phyloP scores from a whole-genome alignment of 2,329 filamentous ascomycete species.

The Drechmeria coniospora region DNA sequence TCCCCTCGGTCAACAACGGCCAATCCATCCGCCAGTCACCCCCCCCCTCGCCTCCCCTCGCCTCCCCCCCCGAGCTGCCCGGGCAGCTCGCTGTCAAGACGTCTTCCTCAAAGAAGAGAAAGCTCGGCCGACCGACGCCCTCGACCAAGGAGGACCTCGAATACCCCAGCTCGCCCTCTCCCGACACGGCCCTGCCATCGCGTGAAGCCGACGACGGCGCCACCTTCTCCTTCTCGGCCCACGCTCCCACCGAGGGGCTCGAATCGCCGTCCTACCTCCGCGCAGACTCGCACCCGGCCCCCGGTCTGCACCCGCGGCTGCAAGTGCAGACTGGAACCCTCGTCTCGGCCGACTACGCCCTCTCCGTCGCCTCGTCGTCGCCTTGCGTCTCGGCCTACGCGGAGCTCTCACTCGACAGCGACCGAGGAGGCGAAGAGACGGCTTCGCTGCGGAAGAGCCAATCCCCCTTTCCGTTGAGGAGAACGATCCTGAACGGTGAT shows the following conservation, averaged over 20 bases:
- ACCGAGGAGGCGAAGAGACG: slow-evolving; percentile 33
- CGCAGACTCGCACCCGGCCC: slow-evolving; percentile 28
- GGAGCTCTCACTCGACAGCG: slow-evolving; percentile 40
- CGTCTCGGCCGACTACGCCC: slow-evolving; percentile 31
- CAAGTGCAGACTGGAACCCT: slow-evolving; percentile 28
- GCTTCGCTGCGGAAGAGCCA: slow-evolving; percentile 26
- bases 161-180: slow-evolving; percentile 19
- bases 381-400: slow-evolving; percentile 39
- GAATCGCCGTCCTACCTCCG: slow-evolving; percentile 25
- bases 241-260: slow-evolving; percentile 21
- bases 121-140: slow-evolving; percentile 34
- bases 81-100: slow-evolving; percentile 55
- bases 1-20: background rate
- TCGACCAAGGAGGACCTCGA: slow-evolving; percentile 27
- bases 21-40: slow-evolving; percentile 1
- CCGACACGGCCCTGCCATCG: slow-evolving; percentile 35
- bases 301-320: slow-evolving; percentile 35
- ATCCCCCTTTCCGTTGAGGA: slow-evolving; percentile 36
- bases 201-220: slow-evolving; percentile 35
- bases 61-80: slow-evolving; percentile 34
- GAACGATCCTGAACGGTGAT: slow-evolving; percentile 45
- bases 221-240: slow-evolving; percentile 33
- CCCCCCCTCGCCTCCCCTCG: slow-evolving; percentile 1
- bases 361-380: slow-evolving; percentile 42
- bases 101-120: slow-evolving; percentile 62